phyloP scores from a whole-genome alignment of 768 basidiomycete species.

The Auriscalpium vulgare region DNA sequence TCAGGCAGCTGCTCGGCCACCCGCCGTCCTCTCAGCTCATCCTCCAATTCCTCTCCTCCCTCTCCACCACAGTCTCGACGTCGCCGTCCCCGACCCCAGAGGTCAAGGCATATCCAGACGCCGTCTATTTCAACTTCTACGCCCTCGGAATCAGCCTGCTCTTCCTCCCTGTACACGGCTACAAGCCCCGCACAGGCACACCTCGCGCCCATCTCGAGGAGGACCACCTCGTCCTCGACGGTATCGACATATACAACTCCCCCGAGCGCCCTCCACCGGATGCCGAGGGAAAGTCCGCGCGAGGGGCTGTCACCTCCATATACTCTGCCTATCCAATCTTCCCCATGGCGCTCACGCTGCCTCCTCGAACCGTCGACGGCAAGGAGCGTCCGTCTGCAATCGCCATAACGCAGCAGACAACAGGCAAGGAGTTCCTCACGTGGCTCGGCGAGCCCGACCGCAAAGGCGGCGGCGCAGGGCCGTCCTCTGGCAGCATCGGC shows the following conservation, averaged over 20 bases:
- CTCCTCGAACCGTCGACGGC: slow-evolving; percentile 14
- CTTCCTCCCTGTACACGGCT: slow-evolving; percentile 59
- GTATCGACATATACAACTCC: slow-evolving; percentile 79
- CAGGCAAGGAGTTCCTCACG: slow-evolving; percentile 72
- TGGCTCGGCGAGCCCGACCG: slow-evolving; percentile 78
- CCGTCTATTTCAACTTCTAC: slow-evolving; percentile 82
- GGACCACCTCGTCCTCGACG: slow-evolving; percentile 49
- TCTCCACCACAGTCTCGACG: slow-evolving; percentile 17
- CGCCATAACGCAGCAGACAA: slow-evolving; percentile 39
- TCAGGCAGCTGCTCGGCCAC: slow-evolving; percentile 40
- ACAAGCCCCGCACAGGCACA: slow-evolving; percentile 44
- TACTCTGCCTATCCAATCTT: slow-evolving; percentile 52
- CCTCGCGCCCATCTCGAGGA: slow-evolving; percentile 40
- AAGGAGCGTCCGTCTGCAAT: slow-evolving; percentile 32
- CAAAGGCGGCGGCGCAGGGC: slow-evolving; percentile 86
- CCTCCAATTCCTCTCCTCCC: slow-evolving; percentile 31
- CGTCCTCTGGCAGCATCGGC: slow-evolving; percentile 75
- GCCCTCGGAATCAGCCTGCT: slow-evolving; percentile 74
- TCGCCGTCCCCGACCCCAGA: slow-evolving; percentile 36
- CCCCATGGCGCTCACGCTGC: slow-evolving; percentile 42
- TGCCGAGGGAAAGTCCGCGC: slow-evolving; percentile 20
- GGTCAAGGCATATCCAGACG: slow-evolving; percentile 74
- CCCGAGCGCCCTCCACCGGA: slow-evolving; percentile 22
- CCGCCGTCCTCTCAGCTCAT: slow-evolving; percentile 41
- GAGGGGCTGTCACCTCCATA: slow-evolving; percentile 32